Base-by-base conservation (phyloP, 345 rosid genomes). In the Draba incana region DNA sequence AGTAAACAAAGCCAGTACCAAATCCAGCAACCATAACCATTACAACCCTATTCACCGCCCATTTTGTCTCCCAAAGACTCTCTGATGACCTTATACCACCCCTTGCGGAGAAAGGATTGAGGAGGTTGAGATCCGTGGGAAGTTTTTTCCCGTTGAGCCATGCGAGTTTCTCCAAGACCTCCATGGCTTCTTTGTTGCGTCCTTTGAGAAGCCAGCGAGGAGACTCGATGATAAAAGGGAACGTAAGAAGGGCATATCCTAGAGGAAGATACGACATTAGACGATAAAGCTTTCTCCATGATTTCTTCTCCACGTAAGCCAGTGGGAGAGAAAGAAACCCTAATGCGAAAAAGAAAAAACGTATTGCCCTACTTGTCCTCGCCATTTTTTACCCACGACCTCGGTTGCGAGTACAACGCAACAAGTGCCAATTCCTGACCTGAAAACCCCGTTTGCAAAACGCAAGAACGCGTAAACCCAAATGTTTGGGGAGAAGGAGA, bases 201-300 rank as follows among this genome's bases (percentile, higher is more conserved):
- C 90, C 92, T 46, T 76, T 77, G 6, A 81, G 80, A 41, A 88
- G 83, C 97, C 96, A 90, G 2, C 97, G 89, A 4, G 97, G 91
- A 0, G 97, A 90, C 55, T 90, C 95, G 0, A 85, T 80, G 3
- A 81, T 74, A 0, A 85, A 84, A 3, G 87, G 89, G 16, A 84
- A 60, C 8, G 81, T 55, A 1, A 83, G 24, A 41, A 79, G 2
- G 4, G 84, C 75, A 44, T 86, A 90, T 15, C 62, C 51, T 23
- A 83, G 77, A 24, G 97, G 95, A 10, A 82, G 64, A 38, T 75
- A 5, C 6, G 97, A 81, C 8, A 86, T 55, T 64, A 84, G 81
- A 43, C 57, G 64, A 71, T 84, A 83, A 2, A 85, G 46, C 51
- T 71, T 64, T 55, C 96, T 81, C 97, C 96, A 91, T 7, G 75